These are phyloP conservation scores for Pyrus betulifolia DNA, from an alignment of 306 rosid genomes.

Conservation along the genomic window DNA sequence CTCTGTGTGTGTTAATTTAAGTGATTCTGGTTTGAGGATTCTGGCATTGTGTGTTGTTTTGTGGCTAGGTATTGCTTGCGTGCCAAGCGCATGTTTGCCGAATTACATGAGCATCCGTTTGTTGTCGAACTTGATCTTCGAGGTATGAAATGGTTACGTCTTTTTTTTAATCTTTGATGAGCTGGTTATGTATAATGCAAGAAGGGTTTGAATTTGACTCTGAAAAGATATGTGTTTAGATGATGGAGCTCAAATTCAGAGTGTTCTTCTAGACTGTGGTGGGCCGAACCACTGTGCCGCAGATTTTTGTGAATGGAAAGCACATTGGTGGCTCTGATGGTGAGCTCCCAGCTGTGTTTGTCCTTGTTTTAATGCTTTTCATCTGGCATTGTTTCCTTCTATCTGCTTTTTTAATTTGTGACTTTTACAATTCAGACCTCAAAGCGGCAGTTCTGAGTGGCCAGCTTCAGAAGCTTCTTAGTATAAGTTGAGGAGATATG, in stretches of 20 bases:
- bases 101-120: conserved; percentile 59
- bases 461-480: conserved; percentile 67
- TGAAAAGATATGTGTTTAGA: conserved; percentile 30
- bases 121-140: conserved; percentile 85
- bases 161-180: neutral
- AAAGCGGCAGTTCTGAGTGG: conserved; percentile 61
- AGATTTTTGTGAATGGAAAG: conserved; percentile 79
- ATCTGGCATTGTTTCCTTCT: neutral
- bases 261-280: conserved; percentile 65
- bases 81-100: conserved; percentile 64
- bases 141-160: conserved; percentile 32
- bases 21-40: neutral
- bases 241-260: conserved; percentile 72
- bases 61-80: conserved; percentile 59
- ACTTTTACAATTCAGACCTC: conserved; percentile 44
- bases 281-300: conserved; percentile 80
- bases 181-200: neutral
- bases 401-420: neutral
- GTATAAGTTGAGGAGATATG: conserved; percentile 38
- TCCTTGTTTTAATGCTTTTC: neutral
- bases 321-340: conserved; percentile 94
- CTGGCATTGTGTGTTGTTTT: neutral
- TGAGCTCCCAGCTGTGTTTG: conserved; percentile 28
- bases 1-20: neutral
- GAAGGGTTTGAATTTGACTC: neutral